Base-by-base conservation (phyloP, 148 eudicot species). In the Silene uniflora region DNA sequence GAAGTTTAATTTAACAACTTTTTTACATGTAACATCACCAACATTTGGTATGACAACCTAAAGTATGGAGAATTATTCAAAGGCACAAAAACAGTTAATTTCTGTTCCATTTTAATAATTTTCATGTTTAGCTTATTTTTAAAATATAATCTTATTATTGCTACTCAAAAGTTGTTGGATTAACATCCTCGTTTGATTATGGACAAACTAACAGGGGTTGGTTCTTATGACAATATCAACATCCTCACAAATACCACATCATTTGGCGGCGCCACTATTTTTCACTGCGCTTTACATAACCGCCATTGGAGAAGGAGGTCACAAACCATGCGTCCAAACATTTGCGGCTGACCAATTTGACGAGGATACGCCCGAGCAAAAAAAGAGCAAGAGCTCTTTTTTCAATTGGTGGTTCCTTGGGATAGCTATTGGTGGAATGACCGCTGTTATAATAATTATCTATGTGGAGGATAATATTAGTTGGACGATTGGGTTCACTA, bases 341-440 rank as follows among this genome's bases (percentile, higher is more conserved):
- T 90, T 88, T 60, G 94, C 91, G 0, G 94, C 91, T 3, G 94
- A 90, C 22, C 94, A 90, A 66, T 90, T 90, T 67, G 84, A 87
- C 54, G 91, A 88, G 54, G 65, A 80, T n/a, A 76, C 84, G 13
- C 83, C 86, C 8, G 82, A 81, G 18, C 84, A 90, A 62, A 76
- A 62, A 76, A 82, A 73, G 58, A 85, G 79, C 0, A 90, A 90
- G 77, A 84, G 89, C 80, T 88, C 94, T 3, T 90, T 90, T 83
- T 90, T 90, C 85, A 90, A 90, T 52, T 90, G 91, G 91, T 90
- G 93, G 93, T 90, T 84, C 80, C 83, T 88, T 19, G 94, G 94
- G 6, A 85, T 88, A 1, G 91, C 84, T 49, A 13, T 76, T 6
- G 91, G 91, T 7, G 83, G 90, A 49, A 83, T 88, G 6, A 9